Evolutionary conservation across 371 early-diverging fungal genomes (phyloP).

Genomic region (Mucor irregularis): DNA sequence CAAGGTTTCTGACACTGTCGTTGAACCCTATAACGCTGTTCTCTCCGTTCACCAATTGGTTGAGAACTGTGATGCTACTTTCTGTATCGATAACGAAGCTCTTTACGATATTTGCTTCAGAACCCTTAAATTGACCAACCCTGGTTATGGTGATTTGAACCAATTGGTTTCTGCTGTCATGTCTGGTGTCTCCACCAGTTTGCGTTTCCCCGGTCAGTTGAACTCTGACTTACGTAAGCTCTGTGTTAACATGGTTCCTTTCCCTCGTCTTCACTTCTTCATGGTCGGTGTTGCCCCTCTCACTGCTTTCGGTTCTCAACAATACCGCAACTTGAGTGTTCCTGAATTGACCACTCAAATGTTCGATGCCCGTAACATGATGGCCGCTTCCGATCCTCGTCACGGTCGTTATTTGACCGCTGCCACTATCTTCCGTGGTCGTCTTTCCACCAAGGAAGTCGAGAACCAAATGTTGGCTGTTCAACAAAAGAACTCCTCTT

Average conservation of each 20-base stretch:
- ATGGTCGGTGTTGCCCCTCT: conserved; percentile 99
- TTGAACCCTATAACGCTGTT: conserved; percentile 94
- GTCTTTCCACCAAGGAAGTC: conserved; percentile 97
- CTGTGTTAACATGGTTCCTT: conserved; percentile 99
- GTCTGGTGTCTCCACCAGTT: conserved; percentile 96
- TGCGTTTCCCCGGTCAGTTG: conserved; percentile 99
- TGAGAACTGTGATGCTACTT: conserved; percentile 95
- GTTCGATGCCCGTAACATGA: conserved; percentile 99
- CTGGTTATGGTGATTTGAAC: conserved; percentile 85
- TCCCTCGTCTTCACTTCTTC: conserved; percentile 99
- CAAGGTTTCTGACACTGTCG: conserved; percentile 91
- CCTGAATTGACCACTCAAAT: conserved; percentile 96
- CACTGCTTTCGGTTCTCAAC: conserved; percentile 83
- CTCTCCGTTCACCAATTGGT: conserved; percentile 89
- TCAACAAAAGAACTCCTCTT: conserved; percentile 93
- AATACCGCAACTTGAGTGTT: conserved; percentile 89
- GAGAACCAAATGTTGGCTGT: conserved; percentile 98
- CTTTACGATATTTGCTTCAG: conserved; percentile 89
- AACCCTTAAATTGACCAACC: conserved; percentile 82
- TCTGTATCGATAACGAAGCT: conserved; percentile 99
- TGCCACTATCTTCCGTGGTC: conserved; percentile 98
- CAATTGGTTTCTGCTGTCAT: conserved; percentile 86
- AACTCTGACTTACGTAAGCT: conserved; percentile 98
- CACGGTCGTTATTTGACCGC: conserved; percentile 98
- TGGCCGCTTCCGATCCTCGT: conserved; percentile 97